Evolutionary conservation across 768 basidiomycete species (phyloP).

Genomic region (Candolleomyces efflorescens): DNA sequence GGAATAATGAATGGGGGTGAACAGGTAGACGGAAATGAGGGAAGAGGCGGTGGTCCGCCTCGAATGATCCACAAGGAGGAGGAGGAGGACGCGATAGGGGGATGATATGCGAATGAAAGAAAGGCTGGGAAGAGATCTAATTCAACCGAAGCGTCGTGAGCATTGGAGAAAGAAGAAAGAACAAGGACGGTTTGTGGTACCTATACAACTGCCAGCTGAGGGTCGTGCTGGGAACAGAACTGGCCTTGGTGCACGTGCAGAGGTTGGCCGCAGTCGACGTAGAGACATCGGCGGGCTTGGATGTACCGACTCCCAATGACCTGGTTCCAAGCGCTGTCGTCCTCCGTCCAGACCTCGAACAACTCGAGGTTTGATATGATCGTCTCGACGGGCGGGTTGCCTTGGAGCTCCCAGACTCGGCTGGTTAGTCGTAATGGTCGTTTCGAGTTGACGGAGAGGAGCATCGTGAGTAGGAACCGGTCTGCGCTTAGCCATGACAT

Average conservation of each 20-base stretch:
- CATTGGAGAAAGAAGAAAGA: neutral
- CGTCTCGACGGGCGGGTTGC: neutral
- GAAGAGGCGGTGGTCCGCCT: no score
- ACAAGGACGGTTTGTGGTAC: neutral
- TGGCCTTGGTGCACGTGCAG: neutral
- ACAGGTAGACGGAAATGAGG: no score
- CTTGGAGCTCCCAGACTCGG: conserved; percentile 1
- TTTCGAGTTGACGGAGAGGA: neutral
- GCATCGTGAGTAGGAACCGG: neutral
- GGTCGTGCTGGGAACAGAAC: neutral
- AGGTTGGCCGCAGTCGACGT: neutral
- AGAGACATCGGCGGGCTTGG: neutral
- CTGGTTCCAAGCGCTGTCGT: neutral
- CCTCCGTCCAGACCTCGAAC: conserved; percentile 3
- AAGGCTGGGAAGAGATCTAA: neutral
- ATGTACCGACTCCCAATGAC: conserved; percentile 4
- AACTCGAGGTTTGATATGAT: conserved; percentile 2
- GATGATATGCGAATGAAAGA: no score
- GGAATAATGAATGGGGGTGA: no score
- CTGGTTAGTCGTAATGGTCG: neutral
- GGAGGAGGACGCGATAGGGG: no score
- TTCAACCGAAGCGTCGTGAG: neutral
- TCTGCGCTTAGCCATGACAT: conserved; percentile 4
- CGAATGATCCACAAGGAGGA: no score
- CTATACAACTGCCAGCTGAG: neutral